A percentile compares a stretch with the other conserved stretches of the same genome.
phyloP scores from a whole-genome alignment of 495 filamentous ascomycete species.

The Sordaria brevicollis region DNA sequence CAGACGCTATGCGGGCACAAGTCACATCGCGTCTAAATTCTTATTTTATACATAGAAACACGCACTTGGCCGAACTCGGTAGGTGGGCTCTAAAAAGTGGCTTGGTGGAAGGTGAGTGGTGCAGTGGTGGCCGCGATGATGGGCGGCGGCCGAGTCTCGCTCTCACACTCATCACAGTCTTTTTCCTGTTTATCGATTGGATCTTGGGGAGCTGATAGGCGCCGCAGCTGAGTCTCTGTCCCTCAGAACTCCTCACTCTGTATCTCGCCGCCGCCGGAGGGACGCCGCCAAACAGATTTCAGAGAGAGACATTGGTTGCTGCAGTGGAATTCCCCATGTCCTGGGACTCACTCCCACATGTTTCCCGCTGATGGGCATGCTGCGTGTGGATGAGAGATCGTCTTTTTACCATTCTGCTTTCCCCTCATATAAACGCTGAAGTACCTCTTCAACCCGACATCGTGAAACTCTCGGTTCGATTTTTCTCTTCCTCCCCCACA shows the following conservation, averaged over 20 bases:
- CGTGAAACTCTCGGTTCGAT: not conserved
- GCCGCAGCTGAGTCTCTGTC: not conserved
- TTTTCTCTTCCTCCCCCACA: not conserved
- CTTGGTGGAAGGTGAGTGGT: too few relatives aligned
- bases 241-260: not conserved
- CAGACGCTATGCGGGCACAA: slow-evolving; percentile 13
- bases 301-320: not conserved
- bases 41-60: not conserved
- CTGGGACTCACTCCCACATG: not conserved
- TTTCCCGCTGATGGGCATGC: not conserved
- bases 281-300: not conserved
- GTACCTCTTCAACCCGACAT: not conserved
- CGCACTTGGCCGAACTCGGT: not conserved
- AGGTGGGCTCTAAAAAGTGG: too few relatives aligned
- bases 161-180: too few relatives aligned
- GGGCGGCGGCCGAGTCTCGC: too few relatives aligned
- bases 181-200: not conserved
- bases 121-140: too few relatives aligned
- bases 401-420: not conserved
- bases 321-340: not conserved
- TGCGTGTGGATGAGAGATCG: not conserved
- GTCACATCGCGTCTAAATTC: slow-evolving; percentile 29
- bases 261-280: not conserved
- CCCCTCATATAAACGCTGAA: not conserved
- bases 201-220: not conserved